phyloP scores from a whole-genome alignment of 1,139 yeast species.

The Debaryomycetaceae sp. region DNA sequence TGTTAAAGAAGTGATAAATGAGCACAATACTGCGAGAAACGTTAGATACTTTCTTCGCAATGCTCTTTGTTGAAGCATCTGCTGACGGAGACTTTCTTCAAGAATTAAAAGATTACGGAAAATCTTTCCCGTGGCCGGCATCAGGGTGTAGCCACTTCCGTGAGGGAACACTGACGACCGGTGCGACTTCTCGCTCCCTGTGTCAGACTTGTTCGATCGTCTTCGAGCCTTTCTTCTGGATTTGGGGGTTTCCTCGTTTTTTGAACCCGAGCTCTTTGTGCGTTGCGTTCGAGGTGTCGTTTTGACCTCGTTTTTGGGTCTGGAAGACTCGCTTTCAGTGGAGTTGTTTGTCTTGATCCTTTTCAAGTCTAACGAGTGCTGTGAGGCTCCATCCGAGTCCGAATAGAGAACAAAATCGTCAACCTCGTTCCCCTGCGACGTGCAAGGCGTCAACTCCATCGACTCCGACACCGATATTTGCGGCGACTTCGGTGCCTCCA shows the following conservation, averaged over 20 bases:
- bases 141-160: slow-evolving; percentile 40
- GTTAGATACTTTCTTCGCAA: slow-evolving; percentile 70
- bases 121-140: slow-evolving; percentile 65
- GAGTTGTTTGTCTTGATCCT: slow-evolving; percentile 4
- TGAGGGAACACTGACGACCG: slow-evolving; percentile 9
- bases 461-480: slow-evolving; percentile 15
- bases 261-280: slow-evolving; percentile 1
- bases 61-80: slow-evolving; percentile 67
- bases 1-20: slow-evolving; percentile 38
- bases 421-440: slow-evolving; percentile 13
- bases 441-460: slow-evolving; percentile 22
- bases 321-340: slow-evolving; percentile 2
- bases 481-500: slow-evolving; percentile 23
- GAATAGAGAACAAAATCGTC: slow-evolving; percentile 37
- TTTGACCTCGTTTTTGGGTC: slow-evolving; percentile 6
- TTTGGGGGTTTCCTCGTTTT: slow-evolving; percentile 16
- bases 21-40: slow-evolving; percentile 56
- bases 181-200: slow-evolving; percentile 21
- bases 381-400: slow-evolving; percentile 39
- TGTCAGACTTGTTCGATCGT: slow-evolving; percentile 29
- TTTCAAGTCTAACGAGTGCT: slow-evolving; percentile 25
- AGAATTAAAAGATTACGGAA: slow-evolving; percentile 76
- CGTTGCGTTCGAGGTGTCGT: slow-evolving; percentile 1
- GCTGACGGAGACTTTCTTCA: slow-evolving; percentile 82
- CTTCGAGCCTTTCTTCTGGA: slow-evolving; percentile 26